phyloP scores from a whole-genome alignment of 129 eudicot species.

The Arctium minus region DNA sequence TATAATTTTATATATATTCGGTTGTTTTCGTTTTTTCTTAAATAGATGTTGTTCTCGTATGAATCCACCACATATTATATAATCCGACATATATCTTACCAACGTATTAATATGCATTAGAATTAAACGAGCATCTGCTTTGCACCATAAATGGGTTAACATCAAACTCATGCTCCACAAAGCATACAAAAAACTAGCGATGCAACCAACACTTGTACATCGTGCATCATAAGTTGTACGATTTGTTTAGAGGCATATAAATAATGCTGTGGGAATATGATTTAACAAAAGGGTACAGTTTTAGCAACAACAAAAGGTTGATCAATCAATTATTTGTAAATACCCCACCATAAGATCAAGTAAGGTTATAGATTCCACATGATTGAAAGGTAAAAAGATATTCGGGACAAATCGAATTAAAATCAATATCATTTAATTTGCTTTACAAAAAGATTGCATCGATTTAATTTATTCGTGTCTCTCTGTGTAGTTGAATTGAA shows the following conservation, averaged over 20 bases:
- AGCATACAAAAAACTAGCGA: not conserved
- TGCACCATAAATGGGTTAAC: not conserved
- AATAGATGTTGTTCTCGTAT: too few relatives aligned
- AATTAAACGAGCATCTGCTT: too few relatives aligned
- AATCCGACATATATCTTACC: too few relatives aligned
- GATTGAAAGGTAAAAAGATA: not conserved
- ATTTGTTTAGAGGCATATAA: not conserved
- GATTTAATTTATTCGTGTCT: not conserved
- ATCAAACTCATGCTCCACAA: not conserved
- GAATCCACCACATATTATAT: too few relatives aligned
- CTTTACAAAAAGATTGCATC: not conserved
- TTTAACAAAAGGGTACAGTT: slow-evolving; percentile 11
- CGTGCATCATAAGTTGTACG: not conserved
- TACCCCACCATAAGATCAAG: slow-evolving; percentile 1
- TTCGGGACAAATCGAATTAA: slow-evolving; percentile 15
- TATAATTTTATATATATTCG: too few relatives aligned
- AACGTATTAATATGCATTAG: too few relatives aligned
- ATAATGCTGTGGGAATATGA: not conserved
- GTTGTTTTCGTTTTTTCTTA: too few relatives aligned
- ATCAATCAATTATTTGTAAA: slow-evolving; percentile 5
- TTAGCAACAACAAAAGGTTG: slow-evolving; percentile 18
- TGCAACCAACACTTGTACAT: not conserved
- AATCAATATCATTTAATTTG: not conserved
- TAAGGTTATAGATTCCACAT: slow-evolving; percentile 4
- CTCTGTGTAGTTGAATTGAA: not conserved